Percentiles rank a stretch among this genome's conserved stretches.
These are phyloP conservation scores for Allomyces arbusculus DNA, from an alignment of 192 early-diverging fungal species.

Conservation along the genomic window DNA sequence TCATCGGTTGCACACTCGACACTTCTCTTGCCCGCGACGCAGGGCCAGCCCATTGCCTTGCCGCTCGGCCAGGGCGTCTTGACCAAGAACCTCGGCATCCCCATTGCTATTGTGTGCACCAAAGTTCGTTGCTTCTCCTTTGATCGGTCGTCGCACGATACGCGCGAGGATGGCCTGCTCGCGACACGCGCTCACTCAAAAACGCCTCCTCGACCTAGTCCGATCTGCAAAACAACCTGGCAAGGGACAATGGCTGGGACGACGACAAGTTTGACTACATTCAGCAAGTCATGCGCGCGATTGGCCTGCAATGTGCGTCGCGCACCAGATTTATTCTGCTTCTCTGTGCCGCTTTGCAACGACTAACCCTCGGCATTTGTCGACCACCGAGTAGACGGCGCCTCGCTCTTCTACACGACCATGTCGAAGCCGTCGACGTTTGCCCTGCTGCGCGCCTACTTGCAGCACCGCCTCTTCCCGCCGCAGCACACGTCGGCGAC, in stretches of 20 bases:
- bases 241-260: constrained; percentile 60
- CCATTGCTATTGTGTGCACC: constrained; percentile 69
- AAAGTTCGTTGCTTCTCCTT: constrained; percentile 31
- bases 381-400: constrained; percentile 77
- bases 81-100: constrained; percentile 66
- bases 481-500: constrained; percentile 5
- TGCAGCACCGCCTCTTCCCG: constrained; percentile 49
- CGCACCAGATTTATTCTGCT: too few relatives aligned
- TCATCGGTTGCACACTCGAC: constrained; percentile 15
- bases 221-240: constrained; percentile 49
- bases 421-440: constrained; percentile 57
- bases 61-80: constrained; percentile 64
- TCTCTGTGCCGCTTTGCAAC: too few relatives aligned
- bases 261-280: constrained; percentile 94
- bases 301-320: constrained; percentile 62
- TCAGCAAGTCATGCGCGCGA: constrained; percentile 71
- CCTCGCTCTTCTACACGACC: constrained; percentile 76
- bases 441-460: constrained; percentile 51
- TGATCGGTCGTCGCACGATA: background rate
- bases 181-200: background rate
- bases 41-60: constrained; percentile 31
- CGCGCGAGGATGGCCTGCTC: too few relatives aligned
- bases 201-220: constrained; percentile 13
- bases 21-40: constrained; percentile 10
- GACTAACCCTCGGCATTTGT: too few relatives aligned